phyloP scores from a whole-genome alignment of 441 rosid species.

The Caryocar brasiliense region DNA sequence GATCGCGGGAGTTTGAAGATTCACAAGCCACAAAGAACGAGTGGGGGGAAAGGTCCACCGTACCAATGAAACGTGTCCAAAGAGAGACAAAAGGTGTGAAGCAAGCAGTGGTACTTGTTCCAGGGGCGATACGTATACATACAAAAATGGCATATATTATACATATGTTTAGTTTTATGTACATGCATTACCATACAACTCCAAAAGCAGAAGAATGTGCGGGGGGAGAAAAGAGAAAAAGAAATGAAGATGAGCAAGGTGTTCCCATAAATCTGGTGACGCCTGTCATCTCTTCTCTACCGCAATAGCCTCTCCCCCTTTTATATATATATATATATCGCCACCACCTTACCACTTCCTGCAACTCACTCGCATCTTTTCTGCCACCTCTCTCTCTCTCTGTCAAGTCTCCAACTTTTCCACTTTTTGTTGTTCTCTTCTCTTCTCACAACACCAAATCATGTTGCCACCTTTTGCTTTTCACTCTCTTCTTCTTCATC shows the following conservation, averaged over 20 bases:
- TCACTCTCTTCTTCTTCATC: neutral
- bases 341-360: neutral
- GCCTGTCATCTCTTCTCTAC: slow-evolving; percentile 20
- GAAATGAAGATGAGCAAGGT: slow-evolving; percentile 10
- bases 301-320: neutral
- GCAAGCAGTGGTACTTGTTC: too few species aligned
- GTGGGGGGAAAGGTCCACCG: too few species aligned
- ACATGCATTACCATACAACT: neutral
- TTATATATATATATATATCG: too few species aligned
- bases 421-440: neutral
- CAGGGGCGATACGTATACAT: too few species aligned
- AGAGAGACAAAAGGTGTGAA: too few species aligned
- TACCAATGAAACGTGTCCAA: too few species aligned
- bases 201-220: neutral
- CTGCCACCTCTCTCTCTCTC: slow-evolving; percentile 5
- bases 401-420: neutral
- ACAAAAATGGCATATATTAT: too few species aligned
- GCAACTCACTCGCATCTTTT: neutral
- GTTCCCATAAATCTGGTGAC: slow-evolving; percentile 25
- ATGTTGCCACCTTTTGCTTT: slow-evolving; percentile 4
- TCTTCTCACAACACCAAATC: neutral
- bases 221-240: neutral
- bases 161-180: too few species aligned
- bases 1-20: too few species aligned
- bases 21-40: too few species aligned